Evolutionary conservation across 441 rosid species (phyloP).

Genomic region (Mallotus japonicus): DNA sequence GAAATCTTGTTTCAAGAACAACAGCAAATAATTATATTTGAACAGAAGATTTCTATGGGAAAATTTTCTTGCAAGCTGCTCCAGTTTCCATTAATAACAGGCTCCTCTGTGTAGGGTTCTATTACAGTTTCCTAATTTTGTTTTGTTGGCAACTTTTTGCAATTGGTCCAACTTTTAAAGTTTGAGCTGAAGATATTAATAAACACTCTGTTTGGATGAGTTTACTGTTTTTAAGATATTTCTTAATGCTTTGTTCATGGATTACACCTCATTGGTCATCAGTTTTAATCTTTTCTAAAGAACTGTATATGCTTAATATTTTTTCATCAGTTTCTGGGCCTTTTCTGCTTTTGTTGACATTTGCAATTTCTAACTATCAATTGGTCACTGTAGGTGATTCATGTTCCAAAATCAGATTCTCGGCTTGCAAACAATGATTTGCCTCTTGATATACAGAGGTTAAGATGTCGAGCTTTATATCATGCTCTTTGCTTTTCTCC

Average conservation of each 20-base stretch:
- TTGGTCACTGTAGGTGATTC: constrained; percentile 61
- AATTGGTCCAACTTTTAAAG: not conserved
- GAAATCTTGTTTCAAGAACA: not conserved
- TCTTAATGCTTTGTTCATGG: not conserved
- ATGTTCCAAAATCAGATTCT: constrained; percentile 92
- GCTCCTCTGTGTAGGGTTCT: not conserved
- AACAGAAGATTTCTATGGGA: not conserved
- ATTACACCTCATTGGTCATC: not conserved
- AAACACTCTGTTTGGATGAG: not conserved
- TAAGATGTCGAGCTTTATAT: constrained; percentile 88
- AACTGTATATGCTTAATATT: not conserved
- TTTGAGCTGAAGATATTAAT: not conserved
- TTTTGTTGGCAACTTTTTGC: not conserved
- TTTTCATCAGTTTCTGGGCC: not conserved
- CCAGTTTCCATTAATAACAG: not conserved
- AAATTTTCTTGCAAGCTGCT: no score
- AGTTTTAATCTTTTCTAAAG: not conserved
- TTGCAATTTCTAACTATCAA: constrained; percentile 16
- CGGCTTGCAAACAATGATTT: constrained; percentile 90
- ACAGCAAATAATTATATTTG: not conserved
- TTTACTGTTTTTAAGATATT: not conserved
- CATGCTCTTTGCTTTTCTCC: constrained; percentile 73
- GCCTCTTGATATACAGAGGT: constrained; percentile 78
- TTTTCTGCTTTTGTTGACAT: constrained; percentile 2
- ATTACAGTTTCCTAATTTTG: not conserved